These are phyloP conservation scores for Camptophora hylomeconis DNA, from an alignment of 2,329 filamentous ascomycete genomes.

Conservation along the genomic window DNA sequence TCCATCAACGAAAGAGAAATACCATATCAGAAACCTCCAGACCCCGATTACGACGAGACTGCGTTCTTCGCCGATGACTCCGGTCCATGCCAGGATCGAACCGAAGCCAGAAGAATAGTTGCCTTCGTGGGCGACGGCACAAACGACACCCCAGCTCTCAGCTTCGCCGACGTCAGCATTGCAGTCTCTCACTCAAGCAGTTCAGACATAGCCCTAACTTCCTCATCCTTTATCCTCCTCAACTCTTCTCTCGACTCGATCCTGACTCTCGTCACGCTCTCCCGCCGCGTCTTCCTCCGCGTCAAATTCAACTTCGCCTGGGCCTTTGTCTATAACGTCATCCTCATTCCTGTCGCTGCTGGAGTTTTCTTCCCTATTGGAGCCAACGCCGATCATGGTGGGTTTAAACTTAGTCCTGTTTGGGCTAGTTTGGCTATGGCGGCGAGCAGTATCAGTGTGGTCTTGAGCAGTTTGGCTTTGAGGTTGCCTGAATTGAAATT, in stretches of 20 bases:
- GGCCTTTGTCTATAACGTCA: constrained; percentile 70
- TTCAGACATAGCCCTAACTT: constrained; percentile 70
- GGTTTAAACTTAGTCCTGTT: constrained; percentile 35
- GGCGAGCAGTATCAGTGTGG: constrained; percentile 77
- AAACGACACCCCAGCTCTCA: constrained; percentile 72
- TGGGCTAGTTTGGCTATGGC: constrained; percentile 94
- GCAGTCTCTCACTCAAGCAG: constrained; percentile 69
- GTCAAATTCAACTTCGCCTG: constrained; percentile 78
- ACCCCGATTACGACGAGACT: constrained; percentile 1
- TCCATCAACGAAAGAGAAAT: constrained; percentile 5
- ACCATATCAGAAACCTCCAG: constrained; percentile 6
- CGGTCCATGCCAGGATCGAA: too few relatives aligned
- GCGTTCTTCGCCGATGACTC: neutral
- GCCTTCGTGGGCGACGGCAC: constrained; percentile 82
- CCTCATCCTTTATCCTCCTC: constrained; percentile 69
- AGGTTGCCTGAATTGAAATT: constrained; percentile 25
- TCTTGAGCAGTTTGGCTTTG: constrained; percentile 66
- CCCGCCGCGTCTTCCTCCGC: constrained; percentile 57
- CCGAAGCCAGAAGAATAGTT: constrained; percentile 46
- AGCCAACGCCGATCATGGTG: constrained; percentile 22
- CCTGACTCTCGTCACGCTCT: constrained; percentile 60
- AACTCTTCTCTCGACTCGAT: constrained; percentile 57
- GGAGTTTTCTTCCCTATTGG: constrained; percentile 58
- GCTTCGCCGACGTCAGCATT: constrained; percentile 70
- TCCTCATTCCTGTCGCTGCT: constrained; percentile 68